Conservation (phyloP, 1,284 basidiomycete genomes). For the Boletus coffeatus region DNA sequence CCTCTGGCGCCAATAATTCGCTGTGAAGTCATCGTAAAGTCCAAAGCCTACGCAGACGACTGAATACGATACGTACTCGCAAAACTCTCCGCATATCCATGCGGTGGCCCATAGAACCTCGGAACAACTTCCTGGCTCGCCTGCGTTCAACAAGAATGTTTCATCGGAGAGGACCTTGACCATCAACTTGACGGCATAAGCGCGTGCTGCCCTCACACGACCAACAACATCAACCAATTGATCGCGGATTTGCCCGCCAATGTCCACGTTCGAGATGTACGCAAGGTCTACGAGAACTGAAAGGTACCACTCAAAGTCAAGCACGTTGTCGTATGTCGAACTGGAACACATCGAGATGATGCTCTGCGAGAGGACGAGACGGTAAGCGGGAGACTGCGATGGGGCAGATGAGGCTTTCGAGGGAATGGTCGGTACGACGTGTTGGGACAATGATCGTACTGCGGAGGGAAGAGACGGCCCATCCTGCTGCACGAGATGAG, state of each 20-base stretch:
- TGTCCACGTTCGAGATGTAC: conserved; percentile 74
- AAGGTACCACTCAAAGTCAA: conserved; percentile 96
- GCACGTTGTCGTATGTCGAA: conserved; percentile 82
- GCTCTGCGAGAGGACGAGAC: conserved; percentile 72
- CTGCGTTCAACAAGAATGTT: conserved; percentile 55
- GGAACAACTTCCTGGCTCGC: conserved; percentile 61
- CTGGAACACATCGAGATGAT: conserved; percentile 82
- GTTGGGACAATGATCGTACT: too few species aligned
- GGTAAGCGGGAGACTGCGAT: conserved; percentile 73
- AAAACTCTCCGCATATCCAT: conserved; percentile 94
- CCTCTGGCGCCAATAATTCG: conserved; percentile 65
- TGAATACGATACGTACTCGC: conserved; percentile 46
- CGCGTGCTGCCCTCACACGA: conserved; percentile 72
- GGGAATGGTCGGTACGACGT: conserved; percentile 35
- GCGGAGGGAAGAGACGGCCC: too few species aligned
- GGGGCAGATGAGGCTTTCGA: conserved; percentile 41
- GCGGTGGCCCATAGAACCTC: conserved; percentile 90
- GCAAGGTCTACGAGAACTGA: conserved; percentile 89
- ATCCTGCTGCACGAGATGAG: too few species aligned
- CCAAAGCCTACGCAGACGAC: conserved; percentile 6
- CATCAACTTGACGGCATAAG: conserved; percentile 80
- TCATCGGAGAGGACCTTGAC: conserved; percentile 77
- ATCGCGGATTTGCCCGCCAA: conserved; percentile 72
- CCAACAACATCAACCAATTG: conserved; percentile 86
- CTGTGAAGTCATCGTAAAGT: conserved; percentile 32